Base-by-base conservation (phyloP, 257 asterid species). In the Solanum neorickii region DNA sequence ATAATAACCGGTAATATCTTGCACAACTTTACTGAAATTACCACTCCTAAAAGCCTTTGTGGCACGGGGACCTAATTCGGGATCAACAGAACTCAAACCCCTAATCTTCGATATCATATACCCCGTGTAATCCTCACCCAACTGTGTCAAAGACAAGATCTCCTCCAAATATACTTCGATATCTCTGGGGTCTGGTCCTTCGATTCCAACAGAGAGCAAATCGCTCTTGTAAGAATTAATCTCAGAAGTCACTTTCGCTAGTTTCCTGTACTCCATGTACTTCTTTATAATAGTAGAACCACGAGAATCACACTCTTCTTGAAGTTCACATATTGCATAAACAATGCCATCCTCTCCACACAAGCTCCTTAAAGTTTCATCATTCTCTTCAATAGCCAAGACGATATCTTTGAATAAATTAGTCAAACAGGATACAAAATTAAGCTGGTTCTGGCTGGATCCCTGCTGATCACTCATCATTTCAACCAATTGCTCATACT, bases 281-380 rank as follows among this genome's bases (percentile, higher is more conserved):
- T 95, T 94, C 86, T 92, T 94, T 86, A 97, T 89, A 88, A 97
- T 94, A 78, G 92, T 89, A 16, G 98, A 92, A 77, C 98, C 99
- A 87, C 96, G 89, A 3, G 95, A 93, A 89, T 97, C 99, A 86
- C 99, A 97, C 91, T 97, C 99, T 91, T 95, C 98, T 84, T 95
- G 99, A 77, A 97, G 94, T 92, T 95, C 98, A 87, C 97, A 94
- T 74, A 95, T 94, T 82, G 99, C 99, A 59, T 94, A 97, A 56
- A 95, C 99, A 87, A 95, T 93, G 25, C 95, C 98, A 91, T 97
- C 98, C 92, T 97, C 99, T 39, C 98, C 99, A 44, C 98, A 97
- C 87, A 97, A 91, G 86, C 87, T 89, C 90, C 94, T 93, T 86
- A 97, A 90, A 86, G 95, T 97, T 68, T 93, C 98, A 85, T 91